Conservation (phyloP, 78 protist genomes). For the Dictyostelium brefeldianum region DNA sequence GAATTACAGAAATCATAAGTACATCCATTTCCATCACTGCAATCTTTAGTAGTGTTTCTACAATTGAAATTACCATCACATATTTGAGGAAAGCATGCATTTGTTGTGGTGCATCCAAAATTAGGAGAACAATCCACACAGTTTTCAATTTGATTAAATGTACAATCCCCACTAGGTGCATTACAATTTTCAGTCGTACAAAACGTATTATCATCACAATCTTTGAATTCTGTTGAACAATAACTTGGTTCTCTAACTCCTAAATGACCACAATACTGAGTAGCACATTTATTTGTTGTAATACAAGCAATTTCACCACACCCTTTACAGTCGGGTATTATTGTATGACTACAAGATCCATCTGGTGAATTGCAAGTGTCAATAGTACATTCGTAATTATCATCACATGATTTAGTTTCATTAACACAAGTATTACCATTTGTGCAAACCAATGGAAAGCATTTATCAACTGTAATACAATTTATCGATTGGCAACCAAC, state of each 20-base stretch:
- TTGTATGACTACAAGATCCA: background rate
- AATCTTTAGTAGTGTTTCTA: background rate
- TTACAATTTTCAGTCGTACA: background rate
- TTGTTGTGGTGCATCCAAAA: background rate
- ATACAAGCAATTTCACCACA: background rate
- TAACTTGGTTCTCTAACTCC: background rate
- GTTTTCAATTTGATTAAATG: background rate
- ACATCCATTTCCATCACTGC: background rate
- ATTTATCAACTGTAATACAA: background rate
- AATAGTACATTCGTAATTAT: background rate
- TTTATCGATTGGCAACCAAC: background rate
- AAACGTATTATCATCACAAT: background rate
- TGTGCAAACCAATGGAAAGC: background rate
- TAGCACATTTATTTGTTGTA: background rate
- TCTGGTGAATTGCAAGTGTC: background rate
- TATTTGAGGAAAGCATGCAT: background rate
- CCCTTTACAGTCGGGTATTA: background rate
- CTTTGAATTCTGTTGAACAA: background rate
- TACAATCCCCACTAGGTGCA: background rate
- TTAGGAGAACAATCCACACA: background rate
- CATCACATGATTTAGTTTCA: constrained; percentile 2
- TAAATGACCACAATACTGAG: background rate
- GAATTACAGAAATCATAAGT: background rate
- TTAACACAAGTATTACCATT: background rate
- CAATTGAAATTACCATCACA: background rate